phyloP scores from a whole-genome alignment of 2,329 filamentous ascomycete genomes.

The Xylariales sp. region DNA sequence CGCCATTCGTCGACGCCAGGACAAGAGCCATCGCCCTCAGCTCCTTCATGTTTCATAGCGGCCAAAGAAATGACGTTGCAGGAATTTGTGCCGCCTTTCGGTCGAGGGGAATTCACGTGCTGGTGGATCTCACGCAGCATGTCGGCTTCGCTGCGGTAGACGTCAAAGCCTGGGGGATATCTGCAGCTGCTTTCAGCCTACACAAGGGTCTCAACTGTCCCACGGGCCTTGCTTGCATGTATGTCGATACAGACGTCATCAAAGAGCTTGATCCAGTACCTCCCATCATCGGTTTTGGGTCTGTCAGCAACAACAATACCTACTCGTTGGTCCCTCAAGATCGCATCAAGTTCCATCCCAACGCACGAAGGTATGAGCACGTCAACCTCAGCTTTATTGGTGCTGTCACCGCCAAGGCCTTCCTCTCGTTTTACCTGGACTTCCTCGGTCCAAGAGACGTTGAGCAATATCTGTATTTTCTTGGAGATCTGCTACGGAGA shows the following conservation, averaged over 20 bases:
- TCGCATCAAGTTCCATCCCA: conserved; percentile 15
- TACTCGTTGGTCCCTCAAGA: conserved; percentile 15
- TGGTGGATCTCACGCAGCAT: conserved; percentile 26
- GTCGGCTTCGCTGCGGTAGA: conserved; percentile 26
- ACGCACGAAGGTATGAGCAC: conserved; percentile 24
- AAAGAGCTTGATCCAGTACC: conserved; percentile 16
- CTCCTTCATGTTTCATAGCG: conserved; percentile 28
- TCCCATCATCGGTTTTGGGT: conserved; percentile 21
- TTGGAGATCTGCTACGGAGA: conserved; percentile 16
- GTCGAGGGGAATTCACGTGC: conserved; percentile 22
- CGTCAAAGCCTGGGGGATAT: conserved; percentile 17
- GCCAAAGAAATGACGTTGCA: conserved; percentile 24
- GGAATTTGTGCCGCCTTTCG: conserved; percentile 20
- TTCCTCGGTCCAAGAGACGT: conserved; percentile 17
- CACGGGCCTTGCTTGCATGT: conserved; percentile 23
- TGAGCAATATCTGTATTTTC: conserved; percentile 16
- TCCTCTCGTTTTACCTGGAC: conserved; percentile 21
- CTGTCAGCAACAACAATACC: conserved; percentile 12
- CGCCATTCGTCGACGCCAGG: conserved; percentile 21
- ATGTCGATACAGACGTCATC: conserved; percentile 20
- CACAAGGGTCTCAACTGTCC: conserved; percentile 29
- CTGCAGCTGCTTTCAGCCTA: conserved; percentile 25
- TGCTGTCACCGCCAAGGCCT: conserved; percentile 17
- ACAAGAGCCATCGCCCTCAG: conserved; percentile 26
- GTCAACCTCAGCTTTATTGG: conserved; percentile 22